A percentile compares a stretch with the other conserved stretches of the same genome.
These are phyloP conservation scores for Jamesozyma jinghongensis DNA, from an alignment of 805 yeast species.

Conservation along the genomic window DNA sequence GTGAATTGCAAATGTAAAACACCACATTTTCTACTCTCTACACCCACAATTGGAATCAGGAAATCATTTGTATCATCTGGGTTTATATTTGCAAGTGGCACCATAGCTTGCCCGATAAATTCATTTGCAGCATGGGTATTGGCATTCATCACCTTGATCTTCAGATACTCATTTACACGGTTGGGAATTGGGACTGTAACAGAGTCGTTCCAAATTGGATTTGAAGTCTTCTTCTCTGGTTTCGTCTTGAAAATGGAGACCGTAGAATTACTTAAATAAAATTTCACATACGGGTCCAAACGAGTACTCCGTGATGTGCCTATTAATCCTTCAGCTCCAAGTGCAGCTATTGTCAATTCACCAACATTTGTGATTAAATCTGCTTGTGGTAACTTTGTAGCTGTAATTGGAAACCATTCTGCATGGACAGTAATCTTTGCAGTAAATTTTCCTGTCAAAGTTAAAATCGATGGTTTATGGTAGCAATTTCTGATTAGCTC, in stretches of 20 bases:
- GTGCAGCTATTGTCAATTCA: constrained; percentile 44
- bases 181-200: constrained; percentile 47
- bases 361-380: constrained; percentile 73
- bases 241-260: constrained; percentile 58
- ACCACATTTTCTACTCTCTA: constrained; percentile 43
- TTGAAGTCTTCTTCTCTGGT: constrained; percentile 69
- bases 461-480: constrained; percentile 43
- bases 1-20: constrained; percentile 44
- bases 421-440: constrained; percentile 45
- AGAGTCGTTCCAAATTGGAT: constrained; percentile 75
- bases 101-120: constrained; percentile 50
- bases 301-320: constrained; percentile 80
- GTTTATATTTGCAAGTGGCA: constrained; percentile 49
- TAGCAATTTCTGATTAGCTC: constrained; percentile 54
- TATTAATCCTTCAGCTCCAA: constrained; percentile 54
- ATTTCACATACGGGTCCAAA: constrained; percentile 76
- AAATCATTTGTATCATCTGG: constrained; percentile 45
- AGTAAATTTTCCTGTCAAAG: constrained; percentile 42
- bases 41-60: constrained; percentile 36
- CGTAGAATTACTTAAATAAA: constrained; percentile 51
- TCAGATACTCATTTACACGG: constrained; percentile 47
- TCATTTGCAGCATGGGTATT: constrained; percentile 83
- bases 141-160: constrained; percentile 66
- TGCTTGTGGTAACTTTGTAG: constrained; percentile 49
- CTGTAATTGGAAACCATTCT: constrained; percentile 66